Base-by-base conservation (phyloP, 2,329 filamentous ascomycete species). In the Ophiosphaerella narmari region DNA sequence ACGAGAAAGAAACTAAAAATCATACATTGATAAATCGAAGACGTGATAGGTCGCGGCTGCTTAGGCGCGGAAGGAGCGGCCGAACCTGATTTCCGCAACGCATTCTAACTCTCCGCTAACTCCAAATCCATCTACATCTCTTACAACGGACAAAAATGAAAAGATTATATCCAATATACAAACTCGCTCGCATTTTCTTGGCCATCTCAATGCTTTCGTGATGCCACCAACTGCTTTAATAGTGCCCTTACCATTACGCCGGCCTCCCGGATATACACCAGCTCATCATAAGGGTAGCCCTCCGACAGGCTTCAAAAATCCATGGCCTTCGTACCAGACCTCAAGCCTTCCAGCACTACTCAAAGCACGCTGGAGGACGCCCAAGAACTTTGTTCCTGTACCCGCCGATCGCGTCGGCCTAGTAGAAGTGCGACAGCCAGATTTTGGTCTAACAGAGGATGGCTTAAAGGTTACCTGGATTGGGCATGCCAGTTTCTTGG, bases 401-500 rank as follows among this genome's bases (percentile, higher is more conserved):
- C 79, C 78, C 0, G 56, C 65, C 11, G 62, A 67, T 14, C 71
- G 74, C 9, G 58, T 60, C 1, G 72, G 77, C 31, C 70, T 82
- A 4, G 77, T 79, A 3, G 59, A 70, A 18, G 67, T 81, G 2
- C 63, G 67, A 26, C 72, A 63, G 39, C 77, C 77, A 5, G 70
- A 74, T 50, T 79, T 77, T 69, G 73, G 65, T 9, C 24, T 9
- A 5, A 52, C 57, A 6, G 59, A 65, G 21, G 45, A 62, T 36
- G 65, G 61, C n/a, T 21, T 73, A 51, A 77, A 77, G 55, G 77
- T 77, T 4, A 81, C 78, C 11, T 82, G 79, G 79, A 73, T 81
- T 21, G 79, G 79, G 1, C 79, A 82, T 64, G 78, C 79, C 1
- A 76, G 74, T 32, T 80, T 80, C 54, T 56, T 81, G 11, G 56